phyloP scores from a whole-genome alignment of 139 green algal genomes.

The Picochlorum costavermella region DNA sequence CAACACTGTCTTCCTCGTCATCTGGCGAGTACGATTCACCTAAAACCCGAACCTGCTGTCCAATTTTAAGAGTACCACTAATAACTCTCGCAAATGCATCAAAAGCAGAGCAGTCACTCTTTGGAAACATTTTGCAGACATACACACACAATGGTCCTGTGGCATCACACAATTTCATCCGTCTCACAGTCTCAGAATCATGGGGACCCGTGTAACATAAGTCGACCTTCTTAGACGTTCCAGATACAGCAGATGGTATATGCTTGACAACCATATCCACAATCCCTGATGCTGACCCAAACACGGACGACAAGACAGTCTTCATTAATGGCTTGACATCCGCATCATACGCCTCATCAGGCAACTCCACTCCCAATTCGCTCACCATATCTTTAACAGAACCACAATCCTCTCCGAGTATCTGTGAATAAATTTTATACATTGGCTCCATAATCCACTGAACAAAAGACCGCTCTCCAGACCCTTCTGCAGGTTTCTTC shows the following conservation, averaged over 20 bases:
- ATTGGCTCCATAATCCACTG: slow-evolving; percentile 93
- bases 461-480: slow-evolving; percentile 80
- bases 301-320: slow-evolving; percentile 48
- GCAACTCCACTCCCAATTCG: slow-evolving; percentile 79
- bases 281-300: slow-evolving; percentile 70
- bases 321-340: slow-evolving; percentile 92
- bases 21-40: slow-evolving; percentile 85
- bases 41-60: slow-evolving; percentile 73
- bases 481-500: slow-evolving; percentile 42
- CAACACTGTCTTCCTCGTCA: slow-evolving; percentile 91
- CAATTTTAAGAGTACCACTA: slow-evolving; percentile 73
- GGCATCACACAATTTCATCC: slow-evolving; percentile 71
- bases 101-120: slow-evolving; percentile 65
- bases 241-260: slow-evolving; percentile 67
- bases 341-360: slow-evolving; percentile 50
- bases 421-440: slow-evolving; percentile 89
- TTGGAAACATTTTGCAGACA: slow-evolving; percentile 92
- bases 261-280: slow-evolving; percentile 86
- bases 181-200: slow-evolving; percentile 46
- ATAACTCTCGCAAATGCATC: slow-evolving; percentile 89
- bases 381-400: slow-evolving; percentile 48
- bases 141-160: slow-evolving; percentile 80
- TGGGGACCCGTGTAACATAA: slow-evolving; percentile 70
- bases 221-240: slow-evolving; percentile 59
- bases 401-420: slow-evolving; percentile 49